Base-by-base conservation (phyloP, 1,139 yeast species). In the Magnusiomyces suaveolens region DNA sequence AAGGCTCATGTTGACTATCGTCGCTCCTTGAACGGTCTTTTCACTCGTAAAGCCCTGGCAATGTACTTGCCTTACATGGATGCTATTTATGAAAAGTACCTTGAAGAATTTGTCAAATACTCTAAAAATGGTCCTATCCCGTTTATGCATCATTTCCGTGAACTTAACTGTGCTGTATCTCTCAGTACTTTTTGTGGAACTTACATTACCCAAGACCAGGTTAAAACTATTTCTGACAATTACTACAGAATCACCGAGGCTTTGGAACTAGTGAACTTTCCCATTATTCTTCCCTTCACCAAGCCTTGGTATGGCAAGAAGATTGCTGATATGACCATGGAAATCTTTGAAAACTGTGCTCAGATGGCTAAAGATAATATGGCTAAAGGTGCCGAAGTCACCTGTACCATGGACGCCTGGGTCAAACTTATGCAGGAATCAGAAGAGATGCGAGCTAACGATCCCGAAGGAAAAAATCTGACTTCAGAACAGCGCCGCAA, bases 291-390 rank as follows among this genome's bases (percentile, higher is more conserved):
- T 56, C 98, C 98, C 36, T 92, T 79, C 76, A 89, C 98, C 60
- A 92, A 89, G 75, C 85, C 97, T 48, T 92, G 98, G 98, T 88
- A 90, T 72, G 98, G 98, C 63, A 85, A 87, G 75, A 82, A 79
- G 68, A 85, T 90, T 65, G 95, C 97, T 56, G 96, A 92, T 69
- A 81, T 84, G 75, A 88, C 96, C 43, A 90, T 92, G 97, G 83
- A 81, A 66, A 83, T 87, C 65, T 89, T 92, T 64, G 96, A 83
- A 66, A 73, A 72, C 39, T 90, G 97, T 74, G 95, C 98, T 43
- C 89, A 78, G 60, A 79, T 76, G 80, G 87, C 97, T 56, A 90
- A 90, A 70, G 77, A 77, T 57, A 83, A 83, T 66, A 85, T 92
- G 67, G 84, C 79, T 53, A 74, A 77, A n/a, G 89, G 89, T 61